These are phyloP conservation scores for Salvia sclarea DNA, from an alignment of 305 asterid genomes.

Conservation along the genomic window DNA sequence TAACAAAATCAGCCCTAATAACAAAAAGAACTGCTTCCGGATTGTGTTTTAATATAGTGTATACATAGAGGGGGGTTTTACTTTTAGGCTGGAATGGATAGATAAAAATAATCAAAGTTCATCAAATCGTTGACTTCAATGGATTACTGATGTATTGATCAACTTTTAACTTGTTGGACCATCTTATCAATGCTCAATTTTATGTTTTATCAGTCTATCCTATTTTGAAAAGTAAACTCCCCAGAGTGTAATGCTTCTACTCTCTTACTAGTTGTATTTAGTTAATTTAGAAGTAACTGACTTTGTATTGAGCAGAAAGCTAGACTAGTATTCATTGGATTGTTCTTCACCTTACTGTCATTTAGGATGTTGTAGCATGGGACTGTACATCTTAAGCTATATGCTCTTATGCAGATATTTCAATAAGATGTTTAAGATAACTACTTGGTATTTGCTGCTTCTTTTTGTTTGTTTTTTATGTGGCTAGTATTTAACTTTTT, in stretches of 20 bases:
- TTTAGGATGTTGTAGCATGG: neutral
- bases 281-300: neutral
- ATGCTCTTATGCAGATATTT: neutral
- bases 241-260: neutral
- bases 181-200: too few relatives aligned
- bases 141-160: too few relatives aligned
- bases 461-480: neutral
- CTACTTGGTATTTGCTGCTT: neutral
- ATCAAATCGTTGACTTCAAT: too few relatives aligned
- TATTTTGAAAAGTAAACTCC: too few relatives aligned
- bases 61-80: too few relatives aligned
- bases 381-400: neutral
- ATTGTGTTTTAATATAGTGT: too few relatives aligned
- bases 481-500: constrained; percentile 14
- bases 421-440: neutral
- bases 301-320: neutral
- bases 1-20: too few relatives aligned
- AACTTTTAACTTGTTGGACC: too few relatives aligned
- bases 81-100: too few relatives aligned
- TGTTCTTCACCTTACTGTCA: neutral
- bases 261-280: neutral
- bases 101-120: too few relatives aligned
- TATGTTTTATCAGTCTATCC: too few relatives aligned
- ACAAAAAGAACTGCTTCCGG: too few relatives aligned
- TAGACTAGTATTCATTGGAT: neutral